phyloP scores from a whole-genome alignment of 495 filamentous ascomycete genomes.

The Echria macrotheca region DNA sequence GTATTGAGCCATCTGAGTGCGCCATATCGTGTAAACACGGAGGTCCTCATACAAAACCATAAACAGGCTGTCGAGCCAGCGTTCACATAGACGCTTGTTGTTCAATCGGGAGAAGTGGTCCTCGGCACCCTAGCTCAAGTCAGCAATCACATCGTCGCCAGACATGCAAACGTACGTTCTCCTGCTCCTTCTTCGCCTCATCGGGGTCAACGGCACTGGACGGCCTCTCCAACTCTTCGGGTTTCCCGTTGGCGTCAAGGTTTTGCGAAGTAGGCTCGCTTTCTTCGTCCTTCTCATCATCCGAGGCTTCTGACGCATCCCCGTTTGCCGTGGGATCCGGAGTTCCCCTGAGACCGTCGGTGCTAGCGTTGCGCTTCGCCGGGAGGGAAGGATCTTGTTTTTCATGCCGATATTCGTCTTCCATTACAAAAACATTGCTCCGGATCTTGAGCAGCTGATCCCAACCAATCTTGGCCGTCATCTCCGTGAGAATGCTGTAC shows the following conservation, averaged over 20 bases:
- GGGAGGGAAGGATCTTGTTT: constrained; percentile 58
- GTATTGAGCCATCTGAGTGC: constrained; percentile 92
- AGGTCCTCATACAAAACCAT: constrained; percentile 99
- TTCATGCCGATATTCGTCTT: constrained; percentile 93
- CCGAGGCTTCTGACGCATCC: constrained; percentile 41
- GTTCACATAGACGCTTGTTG: constrained; percentile 93
- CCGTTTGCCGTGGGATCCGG: constrained; percentile 60
- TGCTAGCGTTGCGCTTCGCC: constrained; percentile 65
- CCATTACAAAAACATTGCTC: constrained; percentile 98
- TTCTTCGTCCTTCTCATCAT: constrained; percentile 36
- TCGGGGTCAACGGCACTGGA: constrained; percentile 77
- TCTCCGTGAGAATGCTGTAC: constrained; percentile 88
- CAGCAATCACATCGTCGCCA: constrained; percentile 2
- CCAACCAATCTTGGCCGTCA: constrained; percentile 95
- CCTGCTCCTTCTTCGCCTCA: constrained; percentile 76
- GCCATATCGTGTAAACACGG: constrained; percentile 97
- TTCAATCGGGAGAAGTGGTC: constrained; percentile 67
- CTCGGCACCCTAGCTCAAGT: constrained; percentile 31
- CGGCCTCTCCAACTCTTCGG: constrained; percentile 64
- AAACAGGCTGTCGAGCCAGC: constrained; percentile 97
- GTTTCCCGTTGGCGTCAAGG: constrained; percentile 35
- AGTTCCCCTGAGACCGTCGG: constrained; percentile 62
- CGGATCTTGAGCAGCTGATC: constrained; percentile 88
- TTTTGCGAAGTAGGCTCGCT: constrained; percentile 22
- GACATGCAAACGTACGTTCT: constrained; percentile 55